Conservation (phyloP, 1,284 basidiomycete species). For the Pterula multifida region DNA sequence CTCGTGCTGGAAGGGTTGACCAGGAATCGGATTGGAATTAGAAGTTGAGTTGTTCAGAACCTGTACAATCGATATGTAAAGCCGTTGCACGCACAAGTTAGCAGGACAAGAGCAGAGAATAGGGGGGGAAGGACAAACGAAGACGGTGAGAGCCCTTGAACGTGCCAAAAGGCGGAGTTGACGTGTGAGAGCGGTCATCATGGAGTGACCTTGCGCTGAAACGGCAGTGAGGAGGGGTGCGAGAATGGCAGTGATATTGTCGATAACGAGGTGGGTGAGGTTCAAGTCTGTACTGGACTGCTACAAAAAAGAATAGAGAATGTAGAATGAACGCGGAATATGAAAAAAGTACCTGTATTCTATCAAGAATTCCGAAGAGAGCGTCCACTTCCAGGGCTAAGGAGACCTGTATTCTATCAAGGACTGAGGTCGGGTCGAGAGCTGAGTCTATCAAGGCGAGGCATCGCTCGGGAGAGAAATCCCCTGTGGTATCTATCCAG, state of each 20-base stretch:
- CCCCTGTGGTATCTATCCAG: neutral
- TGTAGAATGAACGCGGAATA: slow-evolving; percentile 18
- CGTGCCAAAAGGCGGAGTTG: slow-evolving; percentile 43
- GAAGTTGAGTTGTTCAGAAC: slow-evolving; percentile 32
- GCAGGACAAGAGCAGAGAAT: no score
- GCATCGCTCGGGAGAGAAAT: slow-evolving; percentile 16
- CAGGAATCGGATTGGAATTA: slow-evolving; percentile 20
- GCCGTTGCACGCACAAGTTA: slow-evolving; percentile 3
- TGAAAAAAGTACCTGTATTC: slow-evolving; percentile 14
- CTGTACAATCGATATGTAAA: slow-evolving; percentile 23
- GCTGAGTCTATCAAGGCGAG: slow-evolving; percentile 15
- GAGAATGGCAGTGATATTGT: slow-evolving; percentile 56
- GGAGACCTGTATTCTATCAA: slow-evolving; percentile 37
- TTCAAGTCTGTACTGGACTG: slow-evolving; percentile 4
- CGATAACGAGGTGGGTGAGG: slow-evolving; percentile 41
- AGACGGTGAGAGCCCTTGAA: slow-evolving; percentile 28
- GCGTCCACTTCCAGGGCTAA: slow-evolving; percentile 45
- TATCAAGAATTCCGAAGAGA: slow-evolving; percentile 37
- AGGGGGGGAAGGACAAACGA: slow-evolving; percentile 27
- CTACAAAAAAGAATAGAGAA: slow-evolving; percentile 7
- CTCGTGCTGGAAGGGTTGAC: slow-evolving; percentile 25
- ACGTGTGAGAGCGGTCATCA: slow-evolving; percentile 63
- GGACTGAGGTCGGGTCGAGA: slow-evolving; percentile 8
- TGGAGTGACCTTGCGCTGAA: slow-evolving; percentile 63
- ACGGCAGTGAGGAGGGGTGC: slow-evolving; percentile 48